Evolutionary conservation across 192 early-diverging fungal species (phyloP).

Genomic region (Gryganskiella cystojenkinii): DNA sequence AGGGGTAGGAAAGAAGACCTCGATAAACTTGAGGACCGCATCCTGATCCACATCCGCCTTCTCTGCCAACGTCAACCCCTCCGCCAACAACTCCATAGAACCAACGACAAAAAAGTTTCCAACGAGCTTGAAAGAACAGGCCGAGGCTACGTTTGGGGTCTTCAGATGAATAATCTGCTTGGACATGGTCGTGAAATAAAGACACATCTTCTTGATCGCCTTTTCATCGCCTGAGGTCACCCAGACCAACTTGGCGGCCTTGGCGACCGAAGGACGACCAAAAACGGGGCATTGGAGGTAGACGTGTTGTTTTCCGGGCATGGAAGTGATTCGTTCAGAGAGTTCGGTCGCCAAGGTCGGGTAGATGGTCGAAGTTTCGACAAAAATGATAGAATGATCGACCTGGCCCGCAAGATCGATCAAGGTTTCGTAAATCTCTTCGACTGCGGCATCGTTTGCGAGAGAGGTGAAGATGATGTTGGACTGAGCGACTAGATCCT

Average conservation of each 20-base stretch:
- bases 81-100: slow-evolving; percentile 66
- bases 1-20: slow-evolving; percentile 58
- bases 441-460: slow-evolving; percentile 66
- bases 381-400: slow-evolving; percentile 59
- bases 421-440: slow-evolving; percentile 57
- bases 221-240: slow-evolving; percentile 40
- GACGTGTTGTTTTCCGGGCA: slow-evolving; percentile 14
- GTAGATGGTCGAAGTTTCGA: slow-evolving; percentile 72
- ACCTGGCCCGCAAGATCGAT: slow-evolving; percentile 47
- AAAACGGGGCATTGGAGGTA: slow-evolving; percentile 62
- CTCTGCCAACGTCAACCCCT: slow-evolving; percentile 70
- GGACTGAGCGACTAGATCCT: slow-evolving; percentile 56
- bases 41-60: slow-evolving; percentile 62
- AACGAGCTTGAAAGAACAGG: slow-evolving; percentile 66
- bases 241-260: slow-evolving; percentile 45
- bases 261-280: slow-evolving; percentile 36
- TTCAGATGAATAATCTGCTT: slow-evolving; percentile 23
- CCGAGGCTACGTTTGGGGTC: slow-evolving; percentile 51
- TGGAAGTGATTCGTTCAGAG: slow-evolving; percentile 32
- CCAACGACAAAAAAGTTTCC: slow-evolving; percentile 73
- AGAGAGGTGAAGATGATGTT: slow-evolving; percentile 74
- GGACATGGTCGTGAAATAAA: slow-evolving; percentile 40
- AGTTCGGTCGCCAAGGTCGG: slow-evolving; percentile 54
- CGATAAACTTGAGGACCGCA: slow-evolving; percentile 62
- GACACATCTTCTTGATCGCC: slow-evolving; percentile 45